Evolutionary conservation across 2,329 filamentous ascomycete genomes (phyloP), one percentile per base, ranked within the genome.

Genomic region (Pseudogymnoascus sp.): DNA sequence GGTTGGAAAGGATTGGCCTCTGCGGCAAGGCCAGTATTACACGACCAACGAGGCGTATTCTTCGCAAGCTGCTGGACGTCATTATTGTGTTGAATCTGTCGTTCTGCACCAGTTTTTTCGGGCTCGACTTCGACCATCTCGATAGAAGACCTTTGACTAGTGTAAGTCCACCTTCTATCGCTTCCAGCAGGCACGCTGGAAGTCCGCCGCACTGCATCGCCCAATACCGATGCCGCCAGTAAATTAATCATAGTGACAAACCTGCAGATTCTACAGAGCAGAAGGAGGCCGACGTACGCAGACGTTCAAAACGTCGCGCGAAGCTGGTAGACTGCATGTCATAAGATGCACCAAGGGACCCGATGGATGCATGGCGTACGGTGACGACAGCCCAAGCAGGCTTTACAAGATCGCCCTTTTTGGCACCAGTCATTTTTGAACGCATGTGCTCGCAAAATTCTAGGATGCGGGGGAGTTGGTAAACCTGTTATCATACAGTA

Each of bases 1-100:
- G 74, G 74, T 33, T 60, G 66, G 69, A 84, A 85, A 6, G 81
- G 78, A 69, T 83, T 84, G 6, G 9, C 7, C 13, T 48, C 42
- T 48, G 6, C 25, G 15, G 25, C 15, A 48, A 9, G 6, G 9
- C 25, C 12, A 1, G 42, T 29, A 48, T 29, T 31, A 29, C 7
- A 48, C 3, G 25, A 9, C 13, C 13, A n/a, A 29, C 6, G 42
- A 15, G 13, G 13, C 7, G 29, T 15, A 1, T 15, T 48, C 21
- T 48, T 31, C 15, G 42, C 25, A 15, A 3, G 42, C 13, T 48
- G 25, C 13, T 7, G 25, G 29, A 48, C 13, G 13, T n/a, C 15
- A 48, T 29, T 7, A 2, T 48, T 29, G 25, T 7, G 13, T 29
- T 48, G 42, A 31, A 13, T 4, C 25, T 48, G 25, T 48, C 6